Conservation (phyloP, 1,139 yeast genomes). For the Hemisphaericaspora xylofermentans region DNA sequence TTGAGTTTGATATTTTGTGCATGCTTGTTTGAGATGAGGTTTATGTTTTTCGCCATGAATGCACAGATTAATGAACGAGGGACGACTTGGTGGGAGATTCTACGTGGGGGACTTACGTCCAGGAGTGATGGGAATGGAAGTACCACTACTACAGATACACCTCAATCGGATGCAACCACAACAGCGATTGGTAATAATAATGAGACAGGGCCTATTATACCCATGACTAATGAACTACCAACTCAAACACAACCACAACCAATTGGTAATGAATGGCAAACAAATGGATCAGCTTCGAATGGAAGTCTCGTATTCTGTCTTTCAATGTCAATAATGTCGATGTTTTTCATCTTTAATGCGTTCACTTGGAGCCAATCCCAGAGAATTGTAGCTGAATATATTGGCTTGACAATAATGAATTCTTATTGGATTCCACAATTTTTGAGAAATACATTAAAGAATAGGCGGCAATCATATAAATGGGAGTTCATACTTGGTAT, state of each 20-base stretch:
- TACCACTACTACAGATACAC: conserved; percentile 10
- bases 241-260: conserved; percentile 11
- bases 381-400: conserved; percentile 58
- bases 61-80: conserved; percentile 75
- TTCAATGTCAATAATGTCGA: conserved; percentile 55
- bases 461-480: conserved; percentile 61
- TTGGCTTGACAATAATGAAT: conserved; percentile 50
- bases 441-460: conserved; percentile 71
- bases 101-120: conserved; percentile 42
- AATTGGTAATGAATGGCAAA: conserved; percentile 33
- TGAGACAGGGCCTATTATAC: conserved; percentile 13
- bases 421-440: conserved; percentile 94
- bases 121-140: conserved; percentile 16
- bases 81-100: conserved; percentile 62
- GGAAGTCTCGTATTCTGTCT: conserved; percentile 63
- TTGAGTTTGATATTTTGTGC: conserved; percentile 61
- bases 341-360: conserved; percentile 59
- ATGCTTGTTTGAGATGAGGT: conserved; percentile 54
- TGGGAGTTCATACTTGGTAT: conserved; percentile 75
- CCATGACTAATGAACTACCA: conserved; percentile 13
- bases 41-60: conserved; percentile 64
- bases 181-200: not conserved
- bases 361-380: conserved; percentile 61
- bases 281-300: conserved; percentile 44
- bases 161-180: conserved; percentile 1